Conservation (phyloP, 2,329 filamentous ascomycete species). For the Exophiala spinifera region DNA sequence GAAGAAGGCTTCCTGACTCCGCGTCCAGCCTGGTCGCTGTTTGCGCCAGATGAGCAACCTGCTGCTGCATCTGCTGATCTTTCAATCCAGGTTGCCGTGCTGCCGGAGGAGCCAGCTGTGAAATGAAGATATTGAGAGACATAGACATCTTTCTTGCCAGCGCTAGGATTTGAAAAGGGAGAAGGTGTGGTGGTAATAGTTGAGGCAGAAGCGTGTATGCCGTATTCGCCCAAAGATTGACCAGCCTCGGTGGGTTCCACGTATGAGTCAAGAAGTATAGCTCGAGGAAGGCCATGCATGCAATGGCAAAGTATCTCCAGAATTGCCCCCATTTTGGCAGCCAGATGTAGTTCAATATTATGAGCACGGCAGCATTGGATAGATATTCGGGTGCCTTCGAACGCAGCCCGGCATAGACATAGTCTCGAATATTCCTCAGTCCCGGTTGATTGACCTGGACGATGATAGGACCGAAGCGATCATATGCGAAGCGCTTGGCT, state of each 20-base stretch:
- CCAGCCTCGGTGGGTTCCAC: slow-evolving; percentile 20
- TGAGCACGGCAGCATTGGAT: slow-evolving; percentile 34
- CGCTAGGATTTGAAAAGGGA: slow-evolving; percentile 80
- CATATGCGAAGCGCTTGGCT: slow-evolving; percentile 78
- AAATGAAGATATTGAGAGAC: slow-evolving; percentile 77
- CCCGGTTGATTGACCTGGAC: slow-evolving; percentile 52
- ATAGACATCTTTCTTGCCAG: slow-evolving; percentile 73
- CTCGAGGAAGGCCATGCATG: slow-evolving; percentile 56
- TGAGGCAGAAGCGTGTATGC: slow-evolving; percentile 32
- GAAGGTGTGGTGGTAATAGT: slow-evolving; percentile 47
- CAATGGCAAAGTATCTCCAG: slow-evolving; percentile 54
- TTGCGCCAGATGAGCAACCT: slow-evolving; percentile 64
- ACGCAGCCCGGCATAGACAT: slow-evolving; percentile 63
- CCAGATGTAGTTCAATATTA: slow-evolving; percentile 30
- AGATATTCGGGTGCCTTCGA: slow-evolving; percentile 40
- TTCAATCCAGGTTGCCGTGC: slow-evolving; percentile 34
- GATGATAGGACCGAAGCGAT: slow-evolving; percentile 76
- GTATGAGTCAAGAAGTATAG: slow-evolving; percentile 53
- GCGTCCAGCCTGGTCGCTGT: slow-evolving; percentile 59
- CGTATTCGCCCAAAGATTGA: slow-evolving; percentile 14
- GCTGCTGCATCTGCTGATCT: slow-evolving; percentile 54
- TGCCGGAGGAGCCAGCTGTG: slow-evolving; percentile 67
- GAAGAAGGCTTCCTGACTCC: slow-evolving; percentile 69
- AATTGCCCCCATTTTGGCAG: slow-evolving; percentile 31
- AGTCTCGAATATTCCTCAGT: slow-evolving; percentile 65